Percentiles rank a stretch among this genome's conserved stretches.
These are phyloP conservation scores for Rhizopogon sp. DNA, from an alignment of 768 basidiomycete species.

Conservation along the genomic window DNA sequence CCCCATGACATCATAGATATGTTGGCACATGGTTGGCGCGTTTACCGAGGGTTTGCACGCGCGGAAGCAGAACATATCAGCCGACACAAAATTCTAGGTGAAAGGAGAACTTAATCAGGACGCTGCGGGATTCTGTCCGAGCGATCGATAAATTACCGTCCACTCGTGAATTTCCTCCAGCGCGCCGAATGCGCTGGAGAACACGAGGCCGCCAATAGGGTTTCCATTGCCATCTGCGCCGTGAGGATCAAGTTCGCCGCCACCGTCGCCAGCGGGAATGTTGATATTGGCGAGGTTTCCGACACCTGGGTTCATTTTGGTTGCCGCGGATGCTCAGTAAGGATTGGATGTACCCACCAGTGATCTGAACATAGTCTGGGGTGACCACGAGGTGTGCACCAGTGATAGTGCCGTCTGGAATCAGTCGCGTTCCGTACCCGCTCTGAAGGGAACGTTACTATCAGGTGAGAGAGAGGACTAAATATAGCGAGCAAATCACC, in stretches of 20 bases:
- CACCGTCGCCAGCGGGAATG: conserved; percentile 52
- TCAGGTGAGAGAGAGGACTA: background rate
- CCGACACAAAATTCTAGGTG: conserved; percentile 55
- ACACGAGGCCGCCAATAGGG: conserved; percentile 66
- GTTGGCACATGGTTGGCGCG: conserved; percentile 54
- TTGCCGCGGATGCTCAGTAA: conserved; percentile 15
- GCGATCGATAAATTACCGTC: conserved; percentile 43
- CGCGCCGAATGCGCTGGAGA: conserved; percentile 61
- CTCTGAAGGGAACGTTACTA: conserved; percentile 27
- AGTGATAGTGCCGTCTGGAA: conserved; percentile 66
- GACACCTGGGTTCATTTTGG: conserved; percentile 37
- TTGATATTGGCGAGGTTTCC: conserved; percentile 66
- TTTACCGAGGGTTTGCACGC: conserved; percentile 51
- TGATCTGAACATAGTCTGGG: conserved; percentile 71
- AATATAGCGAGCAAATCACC: conserved; percentile 16
- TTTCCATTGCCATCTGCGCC: conserved; percentile 56
- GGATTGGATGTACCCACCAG: conserved; percentile 33
- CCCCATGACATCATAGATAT: conserved; percentile 53
- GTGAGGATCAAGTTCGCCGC: conserved; percentile 69
- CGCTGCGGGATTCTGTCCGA: conserved; percentile 1
- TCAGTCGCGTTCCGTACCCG: conserved; percentile 59
- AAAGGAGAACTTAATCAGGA: conserved; percentile 4
- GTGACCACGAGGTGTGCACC: conserved; percentile 69
- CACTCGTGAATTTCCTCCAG: conserved; percentile 63
- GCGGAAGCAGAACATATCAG: conserved; percentile 64